Conservation (phyloP, 768 basidiomycete species). For the Boletellus ananas region DNA sequence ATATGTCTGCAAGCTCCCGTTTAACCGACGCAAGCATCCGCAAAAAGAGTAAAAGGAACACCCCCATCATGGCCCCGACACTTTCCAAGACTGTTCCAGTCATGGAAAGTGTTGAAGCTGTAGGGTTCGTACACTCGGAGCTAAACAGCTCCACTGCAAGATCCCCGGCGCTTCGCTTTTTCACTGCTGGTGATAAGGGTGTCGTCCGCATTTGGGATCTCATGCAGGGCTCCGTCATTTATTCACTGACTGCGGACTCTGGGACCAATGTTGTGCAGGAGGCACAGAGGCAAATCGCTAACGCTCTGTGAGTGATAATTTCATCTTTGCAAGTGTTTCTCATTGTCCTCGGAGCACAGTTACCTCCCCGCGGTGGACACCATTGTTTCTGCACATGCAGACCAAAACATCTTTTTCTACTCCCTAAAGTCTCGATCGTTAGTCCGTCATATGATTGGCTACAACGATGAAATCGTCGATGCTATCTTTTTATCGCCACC, state of each 20-base stretch:
- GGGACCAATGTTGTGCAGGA: conserved; percentile 46
- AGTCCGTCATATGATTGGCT: conserved; percentile 85
- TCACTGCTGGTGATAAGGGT: conserved; percentile 91
- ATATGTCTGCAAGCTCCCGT: conserved; percentile 41
- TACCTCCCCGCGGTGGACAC: conserved; percentile 63
- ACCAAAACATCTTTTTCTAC: conserved; percentile 95
- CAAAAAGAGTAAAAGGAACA: conserved; percentile 41
- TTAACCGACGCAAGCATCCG: conserved; percentile 13
- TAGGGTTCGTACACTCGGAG: conserved; percentile 63
- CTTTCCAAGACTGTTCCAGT: conserved; percentile 78
- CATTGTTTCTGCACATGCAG: conserved; percentile 83
- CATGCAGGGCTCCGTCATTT: conserved; percentile 56
- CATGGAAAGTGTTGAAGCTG: conserved; percentile 83
- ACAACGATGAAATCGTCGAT: conserved; percentile 98
- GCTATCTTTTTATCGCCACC: conserved; percentile 66
- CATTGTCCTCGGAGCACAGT: conserved; percentile 37
- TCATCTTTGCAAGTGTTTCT: conserved; percentile 11
- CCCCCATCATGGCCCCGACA: conserved; percentile 46
- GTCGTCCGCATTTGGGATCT: conserved; percentile 83
- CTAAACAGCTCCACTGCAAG: conserved; percentile 37
- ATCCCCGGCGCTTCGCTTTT: conserved; percentile 56
- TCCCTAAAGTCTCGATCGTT: conserved; percentile 64
- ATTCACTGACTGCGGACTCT: conserved; percentile 48
- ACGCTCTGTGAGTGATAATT: conserved; percentile 66
- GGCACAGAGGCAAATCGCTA: conserved; percentile 79